Evolutionary conservation across 352 stramenopile genomes (phyloP).

Genomic region (Phytopythium cucurbitacearum): DNA sequence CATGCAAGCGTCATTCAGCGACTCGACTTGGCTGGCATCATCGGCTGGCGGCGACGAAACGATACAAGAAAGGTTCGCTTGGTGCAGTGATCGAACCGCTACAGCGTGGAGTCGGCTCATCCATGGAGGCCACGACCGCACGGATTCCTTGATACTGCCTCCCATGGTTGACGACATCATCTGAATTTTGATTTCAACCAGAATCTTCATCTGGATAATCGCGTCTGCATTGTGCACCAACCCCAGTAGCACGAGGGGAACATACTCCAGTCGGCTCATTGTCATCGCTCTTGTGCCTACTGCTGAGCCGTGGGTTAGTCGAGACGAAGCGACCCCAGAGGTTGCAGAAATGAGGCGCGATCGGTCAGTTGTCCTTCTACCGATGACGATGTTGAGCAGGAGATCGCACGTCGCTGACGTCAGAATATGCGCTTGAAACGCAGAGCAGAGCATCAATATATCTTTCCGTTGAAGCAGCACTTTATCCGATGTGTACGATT

Average conservation of each 20-base stretch:
- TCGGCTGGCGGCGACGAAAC: not conserved
- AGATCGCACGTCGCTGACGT: conserved; percentile 39
- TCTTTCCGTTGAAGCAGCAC: conserved; percentile 53
- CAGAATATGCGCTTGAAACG: conserved; percentile 47
- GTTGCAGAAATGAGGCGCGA: not conserved
- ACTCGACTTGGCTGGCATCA: conserved; percentile 14
- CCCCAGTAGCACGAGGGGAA: conserved; percentile 50
- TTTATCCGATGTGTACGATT: conserved; percentile 66
- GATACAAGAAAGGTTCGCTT: not conserved
- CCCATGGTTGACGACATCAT: conserved; percentile 36
- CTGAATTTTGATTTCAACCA: conserved; percentile 52
- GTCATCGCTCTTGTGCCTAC: not conserved
- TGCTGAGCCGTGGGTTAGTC: not conserved
- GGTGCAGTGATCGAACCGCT: conserved; percentile 11
- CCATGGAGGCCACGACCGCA: conserved; percentile 72
- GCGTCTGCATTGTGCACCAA: conserved; percentile 42
- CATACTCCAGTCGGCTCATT: conserved; percentile 35
- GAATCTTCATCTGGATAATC: conserved; percentile 42
- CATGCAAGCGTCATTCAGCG: conserved; percentile 50
- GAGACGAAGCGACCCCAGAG: not conserved
- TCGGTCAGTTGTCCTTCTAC: conserved; percentile 15
- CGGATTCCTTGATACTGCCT: conserved; percentile 57
- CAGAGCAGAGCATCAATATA: conserved; percentile 56
- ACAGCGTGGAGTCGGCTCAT: conserved; percentile 45
- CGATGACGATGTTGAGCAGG: conserved; percentile 62